phyloP scores from a whole-genome alignment of 192 early-diverging fungal genomes.

The Podila minutissima region DNA sequence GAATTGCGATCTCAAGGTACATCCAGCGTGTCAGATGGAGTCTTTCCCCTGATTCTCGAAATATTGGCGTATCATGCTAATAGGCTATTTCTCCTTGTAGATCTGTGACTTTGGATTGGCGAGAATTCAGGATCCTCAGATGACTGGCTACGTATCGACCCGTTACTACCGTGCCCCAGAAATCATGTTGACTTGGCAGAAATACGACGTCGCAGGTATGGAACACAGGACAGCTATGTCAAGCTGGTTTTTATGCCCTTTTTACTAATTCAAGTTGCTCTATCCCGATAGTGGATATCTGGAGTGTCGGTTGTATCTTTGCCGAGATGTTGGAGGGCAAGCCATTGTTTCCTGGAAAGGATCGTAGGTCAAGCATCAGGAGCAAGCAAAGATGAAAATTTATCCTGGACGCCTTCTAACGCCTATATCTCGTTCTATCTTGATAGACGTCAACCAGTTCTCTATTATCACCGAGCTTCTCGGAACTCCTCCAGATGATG shows the following conservation, averaged over 20 bases:
- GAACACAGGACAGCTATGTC: too few species aligned
- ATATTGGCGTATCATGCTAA: neutral
- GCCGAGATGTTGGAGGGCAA: slow-evolving; percentile 97
- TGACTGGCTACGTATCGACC: slow-evolving; percentile 98
- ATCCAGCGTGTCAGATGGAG: neutral
- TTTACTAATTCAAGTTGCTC: slow-evolving; percentile 1
- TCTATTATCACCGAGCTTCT: slow-evolving; percentile 78
- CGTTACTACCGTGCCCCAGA: slow-evolving; percentile 98
- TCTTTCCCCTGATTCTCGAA: neutral
- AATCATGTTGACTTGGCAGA: slow-evolving; percentile 98
- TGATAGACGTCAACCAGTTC: slow-evolving; percentile 67
- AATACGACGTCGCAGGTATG: slow-evolving; percentile 88
- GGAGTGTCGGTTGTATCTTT: slow-evolving; percentile 95
- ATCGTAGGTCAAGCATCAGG: slow-evolving; percentile 68
- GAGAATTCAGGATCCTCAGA: slow-evolving; percentile 92
- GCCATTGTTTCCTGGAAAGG: slow-evolving; percentile 95
- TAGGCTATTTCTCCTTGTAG: slow-evolving; percentile 17
- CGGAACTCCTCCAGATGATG: slow-evolving; percentile 89
- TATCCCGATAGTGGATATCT: slow-evolving; percentile 80
- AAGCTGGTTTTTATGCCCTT: neutral
- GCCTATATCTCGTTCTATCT: neutral
- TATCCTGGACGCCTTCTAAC: neutral
- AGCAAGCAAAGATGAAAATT: neutral
- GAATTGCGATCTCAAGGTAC: slow-evolving; percentile 93
- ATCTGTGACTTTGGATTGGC: slow-evolving; percentile 99